These are phyloP conservation scores for Thielaviopsis euricoi DNA, from an alignment of 2,329 filamentous ascomycete genomes.

Conservation along the genomic window DNA sequence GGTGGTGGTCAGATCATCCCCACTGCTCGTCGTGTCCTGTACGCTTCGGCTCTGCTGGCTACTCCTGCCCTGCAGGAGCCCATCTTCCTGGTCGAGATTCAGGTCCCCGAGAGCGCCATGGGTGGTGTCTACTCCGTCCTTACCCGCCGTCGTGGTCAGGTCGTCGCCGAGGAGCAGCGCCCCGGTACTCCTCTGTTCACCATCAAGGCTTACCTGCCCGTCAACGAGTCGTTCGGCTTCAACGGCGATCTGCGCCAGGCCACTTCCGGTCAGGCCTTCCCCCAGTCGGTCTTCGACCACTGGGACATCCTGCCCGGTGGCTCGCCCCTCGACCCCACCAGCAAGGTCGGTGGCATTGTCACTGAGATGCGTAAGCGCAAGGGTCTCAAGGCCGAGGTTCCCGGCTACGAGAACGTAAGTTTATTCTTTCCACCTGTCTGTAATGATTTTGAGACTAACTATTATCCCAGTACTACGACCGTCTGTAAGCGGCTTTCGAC, in stretches of 20 bases:
- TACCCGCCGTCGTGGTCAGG: conserved; percentile 94
- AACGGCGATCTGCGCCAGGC: conserved; percentile 86
- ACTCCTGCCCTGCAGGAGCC: conserved; percentile 87
- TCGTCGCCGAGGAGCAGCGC: conserved; percentile 96
- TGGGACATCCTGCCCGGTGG: conserved; percentile 95
- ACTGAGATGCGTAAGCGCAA: conserved; percentile 93
- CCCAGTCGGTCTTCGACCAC: conserved; percentile 96
- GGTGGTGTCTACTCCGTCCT: conserved; percentile 99
- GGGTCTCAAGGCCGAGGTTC: conserved; percentile 95
- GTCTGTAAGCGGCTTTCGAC: conserved; percentile 10
- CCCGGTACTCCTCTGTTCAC: conserved; percentile 96
- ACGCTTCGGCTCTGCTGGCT: conserved; percentile 80
- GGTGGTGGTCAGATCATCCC: conserved; percentile 98
- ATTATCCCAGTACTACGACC: conserved; percentile 10
- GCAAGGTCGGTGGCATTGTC: conserved; percentile 72
- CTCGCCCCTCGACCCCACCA: conserved; percentile 67
- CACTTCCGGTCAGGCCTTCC: conserved; percentile 97
- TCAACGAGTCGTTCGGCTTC: conserved; percentile 98
- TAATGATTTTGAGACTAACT: background rate
- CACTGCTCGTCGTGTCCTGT: conserved; percentile 92
- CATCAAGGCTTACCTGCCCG: conserved; percentile 92
- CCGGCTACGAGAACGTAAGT: conserved; percentile 83
- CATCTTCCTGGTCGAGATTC: conserved; percentile 98
- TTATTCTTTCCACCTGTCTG: background rate
- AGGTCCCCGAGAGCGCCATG: conserved; percentile 97